A percentile compares a stretch with the other conserved stretches of the same genome.
phyloP scores from a whole-genome alignment of 129 eudicot species.

The Pulicaria dysenterica region DNA sequence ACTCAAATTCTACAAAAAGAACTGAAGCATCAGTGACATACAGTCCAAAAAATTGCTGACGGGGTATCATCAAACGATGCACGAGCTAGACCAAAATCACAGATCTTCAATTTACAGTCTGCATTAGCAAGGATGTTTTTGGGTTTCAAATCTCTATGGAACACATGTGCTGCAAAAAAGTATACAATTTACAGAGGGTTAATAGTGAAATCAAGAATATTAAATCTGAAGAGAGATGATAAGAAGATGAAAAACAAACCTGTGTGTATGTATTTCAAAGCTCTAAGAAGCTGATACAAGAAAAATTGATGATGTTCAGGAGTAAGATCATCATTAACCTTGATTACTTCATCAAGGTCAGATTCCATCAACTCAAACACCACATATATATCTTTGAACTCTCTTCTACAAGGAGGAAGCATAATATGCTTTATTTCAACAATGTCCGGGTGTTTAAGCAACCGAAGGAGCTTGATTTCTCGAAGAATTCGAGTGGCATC shows the following conservation, averaged over 20 bases:
- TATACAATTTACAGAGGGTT: neutral
- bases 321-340: constrained; percentile 82
- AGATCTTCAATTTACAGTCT: constrained; percentile 88
- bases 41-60: constrained; percentile 96
- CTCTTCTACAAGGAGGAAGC: constrained; percentile 94
- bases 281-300: constrained; percentile 91
- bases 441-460: constrained; percentile 81
- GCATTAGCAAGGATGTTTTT: constrained; percentile 92
- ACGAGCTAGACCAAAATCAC: constrained; percentile 95
- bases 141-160: constrained; percentile 85
- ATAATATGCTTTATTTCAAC: constrained; percentile 87
- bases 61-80: constrained; percentile 86
- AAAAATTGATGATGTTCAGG: constrained; percentile 88
- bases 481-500: constrained; percentile 91
- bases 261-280: constrained; percentile 81
- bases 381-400: constrained; percentile 89
- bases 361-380: constrained; percentile 97
- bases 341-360: constrained; percentile 85
- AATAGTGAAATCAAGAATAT: constrained; percentile 9
- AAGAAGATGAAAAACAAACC: constrained; percentile 39
- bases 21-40: constrained; percentile 36
- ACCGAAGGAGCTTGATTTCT: constrained; percentile 80
- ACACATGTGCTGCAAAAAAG: constrained; percentile 63
- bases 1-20: neutral
- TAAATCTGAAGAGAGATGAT: neutral